Evolutionary conservation across 257 asterid species (phyloP), one percentile per base, ranked within the genome.

Genomic region (Orobanche coerulescens): DNA sequence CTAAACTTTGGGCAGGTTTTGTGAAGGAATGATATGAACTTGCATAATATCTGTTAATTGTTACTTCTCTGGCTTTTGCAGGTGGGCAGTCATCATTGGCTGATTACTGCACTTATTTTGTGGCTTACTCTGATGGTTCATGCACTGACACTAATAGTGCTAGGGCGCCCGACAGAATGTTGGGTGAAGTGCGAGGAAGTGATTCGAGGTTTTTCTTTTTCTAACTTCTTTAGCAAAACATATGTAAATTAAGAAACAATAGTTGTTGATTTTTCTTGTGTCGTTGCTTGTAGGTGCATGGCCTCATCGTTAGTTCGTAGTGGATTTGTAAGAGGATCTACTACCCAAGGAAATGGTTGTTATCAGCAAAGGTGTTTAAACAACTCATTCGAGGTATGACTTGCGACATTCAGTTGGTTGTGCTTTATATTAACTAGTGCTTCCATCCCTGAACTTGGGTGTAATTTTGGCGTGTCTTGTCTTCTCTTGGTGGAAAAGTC

Each of bases 71-170:
- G 43, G 33, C 20, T 49, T 51, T 57, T 78, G 73, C 92, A 93
- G 99, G 99, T 64, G 97, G 99, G 19, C 97, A 93, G 76, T 93
- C 99, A 43, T 85, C 99, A 43, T 79, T 93, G 83, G 99, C 98
- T 16, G 98, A 92, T 84, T 93, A 89, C 79, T 93, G 99, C 82
- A 93, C 95, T 16, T 89, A 93, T 62, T 93, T 81, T 70, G 97
- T 93, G 26, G 95, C 97, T 48, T 93, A 93, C 72, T 93, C 99
- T 28, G 97, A 93, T 70, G 99, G 99, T 72, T 93, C 99, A 48
- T 93, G 99, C 72, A 93, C 96, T 10, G 99, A 89, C 73, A 81
- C 86, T 26, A 93, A 83, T 69, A 81, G 97, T 75, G 99, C 99
- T 42, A 81, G 99, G 62, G 86, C 94, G 23, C 99, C 97, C 31